phyloP scores from a whole-genome alignment of 140 eudicot genomes.

The Senecio squalidus region DNA sequence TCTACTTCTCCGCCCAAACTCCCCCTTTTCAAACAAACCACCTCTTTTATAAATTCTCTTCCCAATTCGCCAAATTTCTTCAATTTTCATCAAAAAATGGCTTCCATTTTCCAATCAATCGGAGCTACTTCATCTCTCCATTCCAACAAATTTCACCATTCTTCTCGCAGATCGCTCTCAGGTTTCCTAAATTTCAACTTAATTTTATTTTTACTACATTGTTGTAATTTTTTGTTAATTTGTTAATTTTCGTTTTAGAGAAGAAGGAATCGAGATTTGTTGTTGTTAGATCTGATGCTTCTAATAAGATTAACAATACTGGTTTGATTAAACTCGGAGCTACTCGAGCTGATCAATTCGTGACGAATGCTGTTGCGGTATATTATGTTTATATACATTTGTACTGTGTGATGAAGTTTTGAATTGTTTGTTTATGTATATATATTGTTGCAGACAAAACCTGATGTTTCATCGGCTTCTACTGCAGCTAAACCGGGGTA shows the following conservation, averaged over 20 bases:
- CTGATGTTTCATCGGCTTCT: conserved; percentile 39
- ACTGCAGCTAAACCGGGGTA: conserved; percentile 61
- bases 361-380: conserved; percentile 58
- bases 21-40: not conserved
- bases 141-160: not conserved
- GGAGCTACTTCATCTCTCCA: not conserved
- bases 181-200: not conserved
- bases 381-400: conserved; percentile 6
- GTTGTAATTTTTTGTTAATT: conserved; percentile 1
- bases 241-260: conserved; percentile 24
- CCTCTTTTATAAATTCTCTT: not conserved
- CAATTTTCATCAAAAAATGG: not conserved
- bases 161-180: not conserved
- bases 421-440: conserved; percentile 6
- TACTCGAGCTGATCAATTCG: conserved; percentile 26
- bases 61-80: not conserved
- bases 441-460: conserved; percentile 39
- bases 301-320: conserved; percentile 5
- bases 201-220: not conserved
- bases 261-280: conserved; percentile 31
- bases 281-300: conserved; percentile 36
- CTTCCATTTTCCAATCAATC: not conserved
- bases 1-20: not conserved
- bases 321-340: too few relatives aligned
- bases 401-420: not conserved